Evolutionary conservation across 371 early-diverging fungal species (phyloP), one percentile per base, ranked within the genome.

Genomic region (Mucor piriformis): DNA sequence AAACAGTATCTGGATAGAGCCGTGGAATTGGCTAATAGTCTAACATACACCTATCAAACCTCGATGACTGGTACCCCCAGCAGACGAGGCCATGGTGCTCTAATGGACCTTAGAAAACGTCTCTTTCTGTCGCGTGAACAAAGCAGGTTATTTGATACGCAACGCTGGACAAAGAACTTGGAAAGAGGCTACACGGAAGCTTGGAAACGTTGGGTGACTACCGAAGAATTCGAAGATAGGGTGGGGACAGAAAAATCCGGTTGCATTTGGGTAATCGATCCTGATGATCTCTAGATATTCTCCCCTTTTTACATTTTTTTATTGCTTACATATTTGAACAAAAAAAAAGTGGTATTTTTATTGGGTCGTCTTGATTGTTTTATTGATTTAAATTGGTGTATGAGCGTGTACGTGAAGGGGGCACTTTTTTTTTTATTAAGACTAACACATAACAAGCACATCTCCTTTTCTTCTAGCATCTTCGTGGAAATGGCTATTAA

Each of bases 401-500:
- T 13, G 40, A 40, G 16, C 12, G 40, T 6, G n/a, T 12, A 5
- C 5, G n/a, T 13, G 16, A 40, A 12, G n/a, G 40, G n/a, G 40
- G 33, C 33, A 33, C 11, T 33, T 33, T 11, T 33, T 33, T 33
- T 33, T 33, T 33, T 33, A 6, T 33, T 33, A 15, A 27, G 57
- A 42, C 18, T 18, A 42, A 8, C 76, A 79, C n/a, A 81, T 82
- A 2, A 94, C 88, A 13, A 96, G 61, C 7, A 96, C 92, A 68
- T 94, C 92, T 42, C 95, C 96, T 46, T 66, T 67, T 54, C 94
- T 83, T 52, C 93, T 73, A 0, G 71, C 58, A 66, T 97, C 97
- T 51, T 90, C 92, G 62, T 87, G 88, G 51, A 90, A 92, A 59
- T 95, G 91, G 13, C 90, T 86, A 68, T 97, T 97, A 69, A 95